Conservation (phyloP, 2,329 filamentous ascomycete species). For the Cadophora sp. region DNA sequence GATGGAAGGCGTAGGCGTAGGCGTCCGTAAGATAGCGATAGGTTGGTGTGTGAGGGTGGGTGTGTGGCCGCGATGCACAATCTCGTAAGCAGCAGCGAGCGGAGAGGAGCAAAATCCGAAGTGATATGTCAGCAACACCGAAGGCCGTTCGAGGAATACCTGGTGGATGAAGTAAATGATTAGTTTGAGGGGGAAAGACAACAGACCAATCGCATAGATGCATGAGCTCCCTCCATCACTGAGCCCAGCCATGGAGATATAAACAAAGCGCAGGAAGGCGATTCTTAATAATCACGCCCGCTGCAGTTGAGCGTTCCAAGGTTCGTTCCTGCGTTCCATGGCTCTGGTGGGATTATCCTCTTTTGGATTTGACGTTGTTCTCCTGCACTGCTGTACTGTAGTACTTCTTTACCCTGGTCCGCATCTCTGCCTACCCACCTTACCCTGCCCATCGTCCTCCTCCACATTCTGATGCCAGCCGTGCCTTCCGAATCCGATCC, state of each 20-base stretch:
- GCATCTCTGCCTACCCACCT: too few species aligned
- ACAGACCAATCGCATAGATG: slow-evolving; percentile 2
- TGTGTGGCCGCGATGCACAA: slow-evolving; percentile 7
- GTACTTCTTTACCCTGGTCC: too few species aligned
- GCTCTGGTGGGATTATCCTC: neutral
- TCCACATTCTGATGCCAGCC: too few species aligned
- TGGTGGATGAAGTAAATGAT: neutral
- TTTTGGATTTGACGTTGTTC: neutral
- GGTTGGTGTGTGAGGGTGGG: too few species aligned
- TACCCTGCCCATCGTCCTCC: too few species aligned
- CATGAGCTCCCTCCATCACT: neutral
- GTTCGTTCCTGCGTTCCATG: slow-evolving; percentile 6
- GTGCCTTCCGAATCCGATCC: too few species aligned
- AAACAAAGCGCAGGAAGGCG: neutral
- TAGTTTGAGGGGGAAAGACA: neutral
- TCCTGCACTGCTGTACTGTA: too few species aligned
- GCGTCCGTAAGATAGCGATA: too few species aligned
- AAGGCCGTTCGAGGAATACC: too few species aligned
- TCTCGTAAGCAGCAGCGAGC: slow-evolving; percentile 9
- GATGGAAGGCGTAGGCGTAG: too few species aligned
- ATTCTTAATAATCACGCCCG: slow-evolving; percentile 6
- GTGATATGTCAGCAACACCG: slow-evolving; percentile 6
- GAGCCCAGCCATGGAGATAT: slow-evolving; percentile 8
- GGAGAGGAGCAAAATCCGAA: slow-evolving; percentile 1
- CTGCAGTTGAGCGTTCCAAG: slow-evolving; percentile 3